These are phyloP conservation scores for Suillus americanus DNA, from an alignment of 768 basidiomycete genomes.

Conservation along the genomic window DNA sequence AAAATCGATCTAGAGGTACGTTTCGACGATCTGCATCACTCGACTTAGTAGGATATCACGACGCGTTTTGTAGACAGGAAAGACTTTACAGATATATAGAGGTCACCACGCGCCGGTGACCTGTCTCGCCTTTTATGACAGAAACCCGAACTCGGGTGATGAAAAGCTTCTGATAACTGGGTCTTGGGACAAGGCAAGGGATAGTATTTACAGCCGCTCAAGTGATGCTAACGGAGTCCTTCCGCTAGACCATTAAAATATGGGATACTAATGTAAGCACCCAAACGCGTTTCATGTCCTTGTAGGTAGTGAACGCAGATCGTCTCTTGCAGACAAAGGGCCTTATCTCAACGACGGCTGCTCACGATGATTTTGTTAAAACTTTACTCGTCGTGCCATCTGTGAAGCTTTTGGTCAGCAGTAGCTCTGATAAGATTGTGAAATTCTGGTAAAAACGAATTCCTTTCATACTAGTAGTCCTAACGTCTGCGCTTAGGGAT, in stretches of 20 bases:
- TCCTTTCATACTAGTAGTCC: background rate
- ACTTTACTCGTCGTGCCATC: constrained; percentile 69
- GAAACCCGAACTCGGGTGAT: constrained; percentile 36
- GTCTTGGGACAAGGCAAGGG: constrained; percentile 85
- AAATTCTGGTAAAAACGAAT: constrained; percentile 70
- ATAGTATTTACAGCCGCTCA: constrained; percentile 1
- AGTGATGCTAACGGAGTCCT: constrained; percentile 12
- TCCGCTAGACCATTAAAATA: constrained; percentile 72
- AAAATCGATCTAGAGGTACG: constrained; percentile 77
- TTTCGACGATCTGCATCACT: background rate
- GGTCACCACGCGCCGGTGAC: constrained; percentile 93
- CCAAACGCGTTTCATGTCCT: background rate
- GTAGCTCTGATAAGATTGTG: constrained; percentile 86
- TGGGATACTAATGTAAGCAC: constrained; percentile 74
- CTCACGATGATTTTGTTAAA: constrained; percentile 93
- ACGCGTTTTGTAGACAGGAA: constrained; percentile 62
- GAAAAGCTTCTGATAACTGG: constrained; percentile 73
- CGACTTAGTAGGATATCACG: constrained; percentile 4
- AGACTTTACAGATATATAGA: constrained; percentile 69
- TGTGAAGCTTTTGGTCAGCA: constrained; percentile 71
- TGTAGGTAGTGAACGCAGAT: constrained; percentile 6
- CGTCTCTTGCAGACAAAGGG: constrained; percentile 55
- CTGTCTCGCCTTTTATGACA: constrained; percentile 66
- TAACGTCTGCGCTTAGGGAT: constrained; percentile 50
- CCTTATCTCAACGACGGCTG: constrained; percentile 68